Conservation (phyloP, 2,329 filamentous ascomycete genomes). For the Aspergillus oerlinghausenensis region DNA sequence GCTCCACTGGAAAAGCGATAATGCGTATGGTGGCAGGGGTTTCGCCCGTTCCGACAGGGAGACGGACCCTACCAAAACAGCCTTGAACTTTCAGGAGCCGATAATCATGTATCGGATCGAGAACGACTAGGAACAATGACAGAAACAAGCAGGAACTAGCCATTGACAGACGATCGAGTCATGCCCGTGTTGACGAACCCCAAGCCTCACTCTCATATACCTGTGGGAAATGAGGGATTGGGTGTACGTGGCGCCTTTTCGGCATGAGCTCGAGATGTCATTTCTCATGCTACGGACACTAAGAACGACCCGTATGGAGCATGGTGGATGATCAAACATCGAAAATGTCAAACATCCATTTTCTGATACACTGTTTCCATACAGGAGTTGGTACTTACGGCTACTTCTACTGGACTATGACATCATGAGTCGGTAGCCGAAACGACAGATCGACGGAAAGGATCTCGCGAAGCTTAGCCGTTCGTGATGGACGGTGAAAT, state of each 20-base stretch:
- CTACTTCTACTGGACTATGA: slow-evolving; percentile 3
- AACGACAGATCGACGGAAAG: slow-evolving; percentile 1
- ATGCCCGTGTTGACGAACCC: neutral
- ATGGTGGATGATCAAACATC: neutral
- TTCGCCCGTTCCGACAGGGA: neutral
- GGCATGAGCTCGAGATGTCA: neutral
- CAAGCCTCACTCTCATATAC: neutral
- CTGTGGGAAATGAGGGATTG: neutral
- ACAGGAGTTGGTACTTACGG: neutral
- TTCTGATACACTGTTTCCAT: neutral
- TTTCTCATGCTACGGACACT: neutral
- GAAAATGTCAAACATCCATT: neutral
- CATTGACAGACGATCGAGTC: neutral
- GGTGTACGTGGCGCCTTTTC: neutral
- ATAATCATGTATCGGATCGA: neutral
- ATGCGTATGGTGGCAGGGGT: neutral
- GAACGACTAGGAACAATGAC: neutral
- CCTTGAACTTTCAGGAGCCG: neutral
- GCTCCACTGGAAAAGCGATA: neutral
- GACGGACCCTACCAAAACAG: neutral
- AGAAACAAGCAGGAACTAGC: neutral
- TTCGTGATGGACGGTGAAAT: slow-evolving; percentile 13
- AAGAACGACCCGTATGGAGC: neutral
- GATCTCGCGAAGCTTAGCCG: slow-evolving; percentile 10
- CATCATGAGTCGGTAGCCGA: slow-evolving; percentile 4